A percentile compares a stretch with the other conserved stretches of the same genome.
Evolutionary conservation across 805 yeast genomes (phyloP).

Genomic region (Hanseniaspora nectarophila): DNA sequence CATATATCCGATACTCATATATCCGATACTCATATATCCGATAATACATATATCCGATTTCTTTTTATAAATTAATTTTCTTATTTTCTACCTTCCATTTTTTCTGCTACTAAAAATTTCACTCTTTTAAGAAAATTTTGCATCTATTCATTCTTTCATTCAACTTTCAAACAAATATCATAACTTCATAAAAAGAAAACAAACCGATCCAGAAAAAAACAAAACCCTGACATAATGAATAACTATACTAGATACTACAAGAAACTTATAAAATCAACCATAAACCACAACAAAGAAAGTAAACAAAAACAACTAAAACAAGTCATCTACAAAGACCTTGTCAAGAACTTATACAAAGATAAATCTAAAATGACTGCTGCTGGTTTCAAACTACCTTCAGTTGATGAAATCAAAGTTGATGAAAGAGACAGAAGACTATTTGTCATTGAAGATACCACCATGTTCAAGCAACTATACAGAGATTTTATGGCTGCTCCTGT

Average conservation of each 20-base stretch:
- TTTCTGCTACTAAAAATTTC: too few species aligned
- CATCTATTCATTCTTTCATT: too few species aligned
- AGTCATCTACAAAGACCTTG: conserved; percentile 13
- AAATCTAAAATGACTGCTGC: conserved; percentile 1
- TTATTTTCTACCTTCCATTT: too few species aligned
- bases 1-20: too few species aligned
- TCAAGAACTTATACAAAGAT: conserved; percentile 8
- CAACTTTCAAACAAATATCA: too few species aligned
- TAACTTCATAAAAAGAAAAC: too few species aligned
- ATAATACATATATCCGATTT: too few species aligned
- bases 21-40: too few species aligned
- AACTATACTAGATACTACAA: conserved; percentile 15
- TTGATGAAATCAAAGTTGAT: conserved; percentile 17
- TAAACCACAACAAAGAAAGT: conserved; percentile 12
- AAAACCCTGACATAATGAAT: conserved; percentile 2
- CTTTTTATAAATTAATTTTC: too few species aligned
- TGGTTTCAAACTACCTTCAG: conserved; percentile 7
- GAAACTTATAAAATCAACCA: conserved; percentile 2
- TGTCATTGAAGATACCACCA: conserved; percentile 17
- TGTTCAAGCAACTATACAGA: conserved; percentile 19
- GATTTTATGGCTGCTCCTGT: conserved; percentile 15
- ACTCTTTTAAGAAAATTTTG: too few species aligned
- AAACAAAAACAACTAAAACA: conserved; percentile 18
- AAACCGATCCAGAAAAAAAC: too few species aligned
- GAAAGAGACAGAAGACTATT: conserved; percentile 1